A percentile compares a stretch with the other conserved stretches of the same genome.
Conservation (phyloP, 768 basidiomycete genomes). For the Xanthoconium stramineum region DNA sequence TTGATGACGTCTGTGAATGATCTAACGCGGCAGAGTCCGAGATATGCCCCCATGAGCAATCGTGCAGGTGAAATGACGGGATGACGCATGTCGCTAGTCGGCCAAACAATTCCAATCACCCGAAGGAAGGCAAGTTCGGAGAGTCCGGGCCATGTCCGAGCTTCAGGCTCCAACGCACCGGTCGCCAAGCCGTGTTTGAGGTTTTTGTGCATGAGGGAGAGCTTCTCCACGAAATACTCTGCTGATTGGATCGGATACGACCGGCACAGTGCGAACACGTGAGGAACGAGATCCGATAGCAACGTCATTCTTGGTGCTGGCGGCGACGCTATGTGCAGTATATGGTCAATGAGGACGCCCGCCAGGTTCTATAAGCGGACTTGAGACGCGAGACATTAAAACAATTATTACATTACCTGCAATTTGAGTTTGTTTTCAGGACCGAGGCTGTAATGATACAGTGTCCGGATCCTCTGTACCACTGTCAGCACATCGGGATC, state of each 20-base stretch:
- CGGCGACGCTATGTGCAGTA: constrained; percentile 69
- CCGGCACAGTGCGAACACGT: constrained; percentile 73
- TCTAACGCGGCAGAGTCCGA: constrained; percentile 79
- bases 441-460: constrained; percentile 91
- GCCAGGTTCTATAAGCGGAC: constrained; percentile 54
- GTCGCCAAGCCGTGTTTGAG: constrained; percentile 75
- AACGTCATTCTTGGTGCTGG: constrained; percentile 58
- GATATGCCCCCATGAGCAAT: constrained; percentile 87
- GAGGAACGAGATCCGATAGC: constrained; percentile 68
- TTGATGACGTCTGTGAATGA: constrained; percentile 71
- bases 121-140: constrained; percentile 82
- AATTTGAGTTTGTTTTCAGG: constrained; percentile 90
- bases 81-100: constrained; percentile 92
- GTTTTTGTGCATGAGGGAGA: constrained; percentile 92
- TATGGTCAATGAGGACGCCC: constrained; percentile 82
- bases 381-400: neutral
- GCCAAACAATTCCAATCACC: constrained; percentile 80
- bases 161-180: constrained; percentile 54
- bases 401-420: constrained; percentile 54
- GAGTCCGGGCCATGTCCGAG: constrained; percentile 87
- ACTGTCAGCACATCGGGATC: constrained; percentile 76
- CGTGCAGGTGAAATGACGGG: constrained; percentile 83
- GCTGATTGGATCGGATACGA: constrained; percentile 81
- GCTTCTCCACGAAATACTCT: constrained; percentile 74
- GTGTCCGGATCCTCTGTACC: constrained; percentile 82